A percentile compares a stretch with the other conserved stretches of the same genome.
These are phyloP conservation scores for Penicillium sp. DNA, from an alignment of 2,329 filamentous ascomycete genomes.

Conservation along the genomic window DNA sequence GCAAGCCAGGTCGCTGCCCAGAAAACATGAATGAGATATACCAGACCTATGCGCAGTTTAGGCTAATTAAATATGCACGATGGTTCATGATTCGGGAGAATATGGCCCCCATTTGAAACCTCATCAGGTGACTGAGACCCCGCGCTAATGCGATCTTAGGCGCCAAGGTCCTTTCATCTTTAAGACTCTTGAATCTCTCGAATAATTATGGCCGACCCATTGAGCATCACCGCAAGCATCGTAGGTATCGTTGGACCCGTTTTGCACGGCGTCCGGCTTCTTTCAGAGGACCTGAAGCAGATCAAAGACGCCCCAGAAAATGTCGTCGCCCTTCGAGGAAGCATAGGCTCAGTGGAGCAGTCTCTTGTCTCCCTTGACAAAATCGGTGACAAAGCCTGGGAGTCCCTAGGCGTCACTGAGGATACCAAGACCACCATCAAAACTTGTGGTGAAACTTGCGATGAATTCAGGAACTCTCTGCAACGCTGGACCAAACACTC, in stretches of 20 bases:
- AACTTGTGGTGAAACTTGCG: constrained; percentile 1
- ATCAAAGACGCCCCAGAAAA: constrained; percentile 10
- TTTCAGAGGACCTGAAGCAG: constrained; percentile 6
- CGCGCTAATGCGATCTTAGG: not conserved
- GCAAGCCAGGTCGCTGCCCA: not conserved
- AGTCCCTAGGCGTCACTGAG: not conserved
- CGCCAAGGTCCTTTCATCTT: not conserved
- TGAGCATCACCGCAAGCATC: constrained; percentile 4
- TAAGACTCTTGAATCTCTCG: not conserved
- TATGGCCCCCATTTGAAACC: not conserved
- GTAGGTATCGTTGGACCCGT: constrained; percentile 8
- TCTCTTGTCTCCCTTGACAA: constrained; percentile 5
- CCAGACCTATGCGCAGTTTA: not conserved
- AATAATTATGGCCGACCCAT: constrained; percentile 6
- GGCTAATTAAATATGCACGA: not conserved
- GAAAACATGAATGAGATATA: not conserved
- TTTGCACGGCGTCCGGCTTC: constrained; percentile 6
- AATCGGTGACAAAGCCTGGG: constrained; percentile 1
- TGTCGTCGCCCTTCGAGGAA: not conserved
- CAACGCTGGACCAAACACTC: constrained; percentile 12
- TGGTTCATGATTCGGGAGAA: not conserved
- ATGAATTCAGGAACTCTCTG: constrained; percentile 2
- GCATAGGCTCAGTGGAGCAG: constrained; percentile 1
- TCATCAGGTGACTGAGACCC: constrained; percentile 1
- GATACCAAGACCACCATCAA: constrained; percentile 4